These are phyloP conservation scores for Pyronema omphalodes DNA, from an alignment of 495 filamentous ascomycete genomes.

Conservation along the genomic window DNA sequence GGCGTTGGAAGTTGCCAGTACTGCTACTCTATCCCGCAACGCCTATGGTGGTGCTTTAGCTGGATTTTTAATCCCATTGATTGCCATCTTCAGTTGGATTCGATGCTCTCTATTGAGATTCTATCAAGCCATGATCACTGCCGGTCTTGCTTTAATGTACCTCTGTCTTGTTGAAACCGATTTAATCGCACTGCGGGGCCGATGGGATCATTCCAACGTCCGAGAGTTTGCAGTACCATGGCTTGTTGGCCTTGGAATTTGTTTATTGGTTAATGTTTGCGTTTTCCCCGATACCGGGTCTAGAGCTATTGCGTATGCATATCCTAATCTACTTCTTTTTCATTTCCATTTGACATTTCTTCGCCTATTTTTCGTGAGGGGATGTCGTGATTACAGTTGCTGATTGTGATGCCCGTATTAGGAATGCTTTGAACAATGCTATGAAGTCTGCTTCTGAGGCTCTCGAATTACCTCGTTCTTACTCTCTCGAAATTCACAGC, in stretches of 20 bases:
- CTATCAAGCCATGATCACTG: constrained; percentile 36
- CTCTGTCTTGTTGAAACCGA: constrained; percentile 33
- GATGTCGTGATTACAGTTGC: constrained; percentile 3
- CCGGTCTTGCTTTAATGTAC: constrained; percentile 37
- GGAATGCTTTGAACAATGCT: constrained; percentile 28
- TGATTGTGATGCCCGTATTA: constrained; percentile 15
- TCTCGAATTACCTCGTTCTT: constrained; percentile 28
- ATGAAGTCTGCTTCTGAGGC: constrained; percentile 24
- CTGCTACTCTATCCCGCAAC: constrained; percentile 26
- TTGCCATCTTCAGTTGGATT: constrained; percentile 32
- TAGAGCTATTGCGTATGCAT: constrained; percentile 30
- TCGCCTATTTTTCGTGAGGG: background rate
- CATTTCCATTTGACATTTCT: background rate
- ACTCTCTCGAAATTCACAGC: constrained; percentile 25
- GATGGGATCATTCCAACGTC: constrained; percentile 29
- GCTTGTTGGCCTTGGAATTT: constrained; percentile 35
- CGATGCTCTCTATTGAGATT: constrained; percentile 36
- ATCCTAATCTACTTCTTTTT: constrained; percentile 6
- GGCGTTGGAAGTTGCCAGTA: constrained; percentile 34
- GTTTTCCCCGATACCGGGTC: constrained; percentile 38
- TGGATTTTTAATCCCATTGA: constrained; percentile 34
- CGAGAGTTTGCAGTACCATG: constrained; percentile 39
- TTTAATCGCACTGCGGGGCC: constrained; percentile 4
- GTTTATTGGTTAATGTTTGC: constrained; percentile 29
- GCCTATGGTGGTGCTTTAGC: constrained; percentile 38